Base-by-base conservation (phyloP, 2,329 filamentous ascomycete genomes). In the Cladosporium sp. region DNA sequence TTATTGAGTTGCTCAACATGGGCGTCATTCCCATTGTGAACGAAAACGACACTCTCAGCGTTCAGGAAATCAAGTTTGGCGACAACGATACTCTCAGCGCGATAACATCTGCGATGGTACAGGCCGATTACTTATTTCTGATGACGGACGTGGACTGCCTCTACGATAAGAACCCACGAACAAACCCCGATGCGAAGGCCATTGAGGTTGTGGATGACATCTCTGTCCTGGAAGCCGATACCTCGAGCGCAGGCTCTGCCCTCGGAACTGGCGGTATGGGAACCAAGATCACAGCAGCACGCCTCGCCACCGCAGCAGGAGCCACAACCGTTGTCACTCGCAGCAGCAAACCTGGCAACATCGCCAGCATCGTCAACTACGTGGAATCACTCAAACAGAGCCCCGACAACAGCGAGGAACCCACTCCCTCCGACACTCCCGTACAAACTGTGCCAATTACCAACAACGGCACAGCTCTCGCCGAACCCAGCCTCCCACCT, bases 71-170 rank as follows among this genome's bases (percentile, higher is more conserved):
- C 74, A 97, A 97, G 76, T 98, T 98, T 67, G 93, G 93, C 60
- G 93, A 98, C 76, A 98, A 98, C 64, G 93, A 98, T 70, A 98
- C 93, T 1, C 77, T 98, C 43, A 95, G 90, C 10, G 93, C 93
- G 53, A 96, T 98, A 62, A 95, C 93, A 0, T 89, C 93, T 1
- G 93, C 87, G 60, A 97, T 97, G 90, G 88, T 97, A 16, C 89
- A 95, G 64, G 93, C 93, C 46, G 91, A 98, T 66, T 89, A 95
- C 63, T 79, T 98, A 9, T 98, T 98, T 72, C 79, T 98, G 58
- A 97, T 98, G 93, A 98, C 93, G 1, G 93, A 98, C 66, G 93
- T 98, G 44, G 93, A 98, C 68, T 96, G 92, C 67, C 77, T 98
- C 10, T 98, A 98, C 70, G 90, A 95, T 70, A 93, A 92, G 71